Base-by-base conservation (phyloP, 164 flowering plant genomes). In the Chimonanthus praecox region DNA sequence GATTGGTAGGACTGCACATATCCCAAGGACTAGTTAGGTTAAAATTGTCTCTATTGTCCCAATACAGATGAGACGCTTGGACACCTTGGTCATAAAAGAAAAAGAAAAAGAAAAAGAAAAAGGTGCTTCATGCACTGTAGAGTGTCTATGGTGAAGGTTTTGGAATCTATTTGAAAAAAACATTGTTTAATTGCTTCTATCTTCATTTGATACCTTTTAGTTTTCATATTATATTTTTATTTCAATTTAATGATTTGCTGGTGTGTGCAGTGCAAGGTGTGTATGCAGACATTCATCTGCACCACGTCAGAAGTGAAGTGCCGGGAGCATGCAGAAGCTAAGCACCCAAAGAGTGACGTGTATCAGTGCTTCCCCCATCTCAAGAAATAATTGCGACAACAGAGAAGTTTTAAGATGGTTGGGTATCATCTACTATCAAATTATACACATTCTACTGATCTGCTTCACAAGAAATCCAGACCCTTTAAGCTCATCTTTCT, bases 271-370 rank as follows among this genome's bases (percentile, higher is more conserved):
- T 93, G 98, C 88, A 93, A 93, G 86, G 97, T 93, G 74, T 93
- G 98, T 74, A 89, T 93, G 94, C 98, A 93, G 82, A 66, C 68
- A 44, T 66, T 66, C 47, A 66, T 66, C 6, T 66, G 68, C 18
- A 66, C 68, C 46, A 66, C 98, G 0, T 82, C 98, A 0, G 98
- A 92, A 86, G 94, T 85, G 80, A 92, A 92, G 76, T 92, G 98
- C 86, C 88, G 82, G 85, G 98, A 92, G 79, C 98, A 92, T 80
- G 96, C 94, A 5, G 97, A 91, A 74, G 90, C 94, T 0, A 92
- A 90, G 88, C 97, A 92, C 75, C 97, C 95, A 16, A 92, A 92
- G 64, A 74, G 87, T 48, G 96, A 89, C 72, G 73, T 88, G 50
- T 21, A 45, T 49, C 66, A 88, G 6, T 91, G 97, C 70, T 93